Base-by-base conservation (phyloP, 2,329 filamentous ascomycete genomes). In the Colletotrichum tamarilloi region DNA sequence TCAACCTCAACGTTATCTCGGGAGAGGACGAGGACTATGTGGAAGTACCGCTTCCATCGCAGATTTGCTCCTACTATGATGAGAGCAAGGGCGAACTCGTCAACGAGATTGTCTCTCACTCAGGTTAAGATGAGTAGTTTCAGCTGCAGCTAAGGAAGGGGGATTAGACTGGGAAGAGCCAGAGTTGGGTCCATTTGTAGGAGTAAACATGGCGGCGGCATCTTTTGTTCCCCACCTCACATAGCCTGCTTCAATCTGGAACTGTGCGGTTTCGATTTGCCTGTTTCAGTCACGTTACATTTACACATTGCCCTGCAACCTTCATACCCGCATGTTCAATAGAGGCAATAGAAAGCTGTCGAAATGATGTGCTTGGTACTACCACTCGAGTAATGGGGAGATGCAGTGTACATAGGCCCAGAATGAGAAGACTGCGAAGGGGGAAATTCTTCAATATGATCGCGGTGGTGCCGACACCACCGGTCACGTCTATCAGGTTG, bases 101-200 rank as follows among this genome's bases (percentile, higher is more conserved):
- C 32, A 98, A 92, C 80, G 96, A 98, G 88, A 98, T 99, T 82
- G 97, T 99, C 22, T 95, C 97, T 79, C 96, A 98, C 85, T 91
- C 94, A 75, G 95, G 96, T 69, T 98, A 56, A 42, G 24, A 38
- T 3, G 19, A 5, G 9, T 12, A 35, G 26, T 6, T 22, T 56
- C 30, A 16, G 42, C 24, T 14, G 35, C 7, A 35, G 19, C n/a
- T 5, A 22, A 49, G 42, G 8, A 49, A 49, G 42, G 42, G 42
- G 42, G 19, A n/a, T 11, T 7, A 19, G 42, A 8, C 19, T 49
- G 42, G 42, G 42, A n/a, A 49, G 42, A 19, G 42, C 16, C 8
- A 30, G 49, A 9, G 19, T 16, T 14, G 56, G 24, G 24, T 63
- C 24, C 32, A 32, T 24, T 55, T 30, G 1, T 14, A 26, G 38